Evolutionary conservation across 768 basidiomycete genomes (phyloP).

Genomic region (Cytidiella melzeri): DNA sequence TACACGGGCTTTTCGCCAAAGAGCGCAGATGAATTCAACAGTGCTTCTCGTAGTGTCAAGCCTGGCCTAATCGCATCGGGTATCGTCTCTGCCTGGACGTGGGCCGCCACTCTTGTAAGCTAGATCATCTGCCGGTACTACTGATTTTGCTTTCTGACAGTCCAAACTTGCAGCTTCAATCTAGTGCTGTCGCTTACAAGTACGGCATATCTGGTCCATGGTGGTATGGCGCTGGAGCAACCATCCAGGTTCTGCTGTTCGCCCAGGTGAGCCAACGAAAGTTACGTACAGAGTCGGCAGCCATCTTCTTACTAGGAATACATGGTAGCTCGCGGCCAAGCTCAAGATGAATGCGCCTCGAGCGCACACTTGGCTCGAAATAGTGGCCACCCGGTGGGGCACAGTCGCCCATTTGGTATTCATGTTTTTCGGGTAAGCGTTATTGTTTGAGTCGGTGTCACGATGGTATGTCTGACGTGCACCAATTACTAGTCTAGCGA

Average conservation of each 20-base stretch:
- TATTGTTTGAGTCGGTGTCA: too few species aligned
- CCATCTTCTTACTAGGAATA: neutral
- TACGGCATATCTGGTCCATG: slow-evolving; percentile 83
- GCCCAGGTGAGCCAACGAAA: slow-evolving; percentile 46
- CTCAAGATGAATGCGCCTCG: slow-evolving; percentile 88
- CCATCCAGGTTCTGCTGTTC: slow-evolving; percentile 86
- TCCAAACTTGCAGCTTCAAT: slow-evolving; percentile 49
- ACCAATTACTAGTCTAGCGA: slow-evolving; percentile 51
- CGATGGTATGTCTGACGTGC: too few species aligned
- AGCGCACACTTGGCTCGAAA: slow-evolving; percentile 86
- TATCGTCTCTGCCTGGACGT: slow-evolving; percentile 93
- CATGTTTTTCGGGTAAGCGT: slow-evolving; percentile 71
- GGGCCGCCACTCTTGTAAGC: slow-evolving; percentile 66
- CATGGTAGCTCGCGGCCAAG: slow-evolving; percentile 71
- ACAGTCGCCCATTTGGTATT: slow-evolving; percentile 72
- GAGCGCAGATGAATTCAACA: slow-evolving; percentile 79
- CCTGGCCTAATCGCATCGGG: slow-evolving; percentile 91
- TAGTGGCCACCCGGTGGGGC: slow-evolving; percentile 79
- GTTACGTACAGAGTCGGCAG: too few species aligned
- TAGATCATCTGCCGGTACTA: neutral
- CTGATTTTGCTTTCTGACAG: neutral
- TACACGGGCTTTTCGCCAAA: slow-evolving; percentile 79
- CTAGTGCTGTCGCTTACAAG: slow-evolving; percentile 79
- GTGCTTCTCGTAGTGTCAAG: slow-evolving; percentile 77
- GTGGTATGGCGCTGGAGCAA: slow-evolving; percentile 92